Conservation (phyloP, 78 protist species). For the Cavenderia fasciculata region DNA sequence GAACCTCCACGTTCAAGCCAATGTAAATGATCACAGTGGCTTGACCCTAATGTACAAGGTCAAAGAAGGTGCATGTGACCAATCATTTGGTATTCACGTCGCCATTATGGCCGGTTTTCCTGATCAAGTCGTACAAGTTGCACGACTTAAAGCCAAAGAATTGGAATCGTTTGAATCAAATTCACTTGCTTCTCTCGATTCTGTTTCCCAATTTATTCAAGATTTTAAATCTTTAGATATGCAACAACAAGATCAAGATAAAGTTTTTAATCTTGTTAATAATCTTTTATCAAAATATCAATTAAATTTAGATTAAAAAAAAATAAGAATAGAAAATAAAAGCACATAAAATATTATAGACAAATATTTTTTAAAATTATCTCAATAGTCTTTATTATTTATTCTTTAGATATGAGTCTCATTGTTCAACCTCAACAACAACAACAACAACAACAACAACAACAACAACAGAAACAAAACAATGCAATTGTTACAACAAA, state of each 20-base stretch:
- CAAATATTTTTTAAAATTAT: too few relatives aligned
- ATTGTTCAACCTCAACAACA: too few relatives aligned
- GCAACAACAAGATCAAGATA: background rate
- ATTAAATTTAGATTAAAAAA: background rate
- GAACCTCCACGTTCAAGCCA: conserved; percentile 88
- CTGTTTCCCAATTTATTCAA: conserved; percentile 14
- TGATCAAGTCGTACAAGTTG: conserved; percentile 63
- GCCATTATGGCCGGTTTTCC: conserved; percentile 92
- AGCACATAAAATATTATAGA: too few relatives aligned
- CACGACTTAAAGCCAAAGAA: conserved; percentile 87
- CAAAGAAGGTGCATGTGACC: conserved; percentile 91
- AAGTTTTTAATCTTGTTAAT: conserved; percentile 12
- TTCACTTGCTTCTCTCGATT: background rate
- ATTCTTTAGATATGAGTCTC: too few relatives aligned
- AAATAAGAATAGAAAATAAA: background rate
- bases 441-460: too few relatives aligned
- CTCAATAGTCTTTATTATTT: too few relatives aligned
- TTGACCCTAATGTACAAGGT: conserved; percentile 87
- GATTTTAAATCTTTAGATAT: conserved; percentile 52
- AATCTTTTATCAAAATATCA: conserved; percentile 38
- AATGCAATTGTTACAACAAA: too few relatives aligned
- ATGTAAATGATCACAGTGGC: conserved; percentile 13
- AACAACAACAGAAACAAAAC: too few relatives aligned
- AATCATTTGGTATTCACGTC: conserved; percentile 95
- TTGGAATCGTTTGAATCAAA: conserved; percentile 88